Evolutionary conservation across 805 yeast species (phyloP).

Genomic region (Lipomyces oligophaga): DNA sequence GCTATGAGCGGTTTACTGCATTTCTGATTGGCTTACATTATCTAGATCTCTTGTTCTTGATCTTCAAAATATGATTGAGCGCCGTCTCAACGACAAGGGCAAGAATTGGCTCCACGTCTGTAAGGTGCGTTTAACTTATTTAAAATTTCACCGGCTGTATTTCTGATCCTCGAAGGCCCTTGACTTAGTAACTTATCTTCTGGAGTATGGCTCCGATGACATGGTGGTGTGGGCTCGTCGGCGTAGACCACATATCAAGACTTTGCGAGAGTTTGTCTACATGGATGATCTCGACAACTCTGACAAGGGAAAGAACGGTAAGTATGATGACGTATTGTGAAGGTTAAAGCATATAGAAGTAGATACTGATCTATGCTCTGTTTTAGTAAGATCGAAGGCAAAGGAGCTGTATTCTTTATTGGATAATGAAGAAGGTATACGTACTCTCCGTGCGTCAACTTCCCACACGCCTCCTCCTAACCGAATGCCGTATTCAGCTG

Average conservation of each 20-base stretch:
- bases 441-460: no score
- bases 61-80: slow-evolving; percentile 89
- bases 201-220: slow-evolving; percentile 79
- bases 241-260: slow-evolving; percentile 80
- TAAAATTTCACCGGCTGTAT: not conserved
- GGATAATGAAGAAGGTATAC: slow-evolving; percentile 74
- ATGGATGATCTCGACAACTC: slow-evolving; percentile 68
- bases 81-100: slow-evolving; percentile 90
- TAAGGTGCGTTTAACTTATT: slow-evolving; percentile 40
- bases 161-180: slow-evolving; percentile 44
- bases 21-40: no score
- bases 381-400: slow-evolving; percentile 69
- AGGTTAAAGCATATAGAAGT: no score
- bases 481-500: no score
- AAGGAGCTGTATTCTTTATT: slow-evolving; percentile 75
- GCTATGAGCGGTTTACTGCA: not conserved
- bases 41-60: slow-evolving; percentile 69
- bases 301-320: slow-evolving; percentile 78
- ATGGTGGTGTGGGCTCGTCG: slow-evolving; percentile 90
- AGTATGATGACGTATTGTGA: not conserved
- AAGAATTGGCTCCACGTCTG: slow-evolving; percentile 96
- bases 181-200: slow-evolving; percentile 79
- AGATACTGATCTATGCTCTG: no score
- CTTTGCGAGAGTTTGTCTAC: slow-evolving; percentile 83
- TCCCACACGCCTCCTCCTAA: no score